Evolutionary conservation across 2,329 filamentous ascomycete species (phyloP).

Genomic region (Cladosporium sp.): DNA sequence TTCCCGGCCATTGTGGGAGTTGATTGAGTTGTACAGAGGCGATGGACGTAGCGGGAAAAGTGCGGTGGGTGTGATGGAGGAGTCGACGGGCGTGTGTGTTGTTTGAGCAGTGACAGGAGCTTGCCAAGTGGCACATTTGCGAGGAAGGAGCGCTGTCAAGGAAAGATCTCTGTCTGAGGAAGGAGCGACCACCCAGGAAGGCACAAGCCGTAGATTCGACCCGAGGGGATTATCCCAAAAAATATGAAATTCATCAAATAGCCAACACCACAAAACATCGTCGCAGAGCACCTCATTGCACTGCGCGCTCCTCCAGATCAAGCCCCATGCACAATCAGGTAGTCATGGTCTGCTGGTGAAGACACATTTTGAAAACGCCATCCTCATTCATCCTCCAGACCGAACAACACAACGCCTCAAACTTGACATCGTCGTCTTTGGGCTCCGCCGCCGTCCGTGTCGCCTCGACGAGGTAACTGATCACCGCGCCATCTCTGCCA

Average conservation of each 20-base stretch:
- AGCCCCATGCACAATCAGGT: background rate
- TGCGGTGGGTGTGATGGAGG: background rate
- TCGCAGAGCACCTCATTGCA: background rate
- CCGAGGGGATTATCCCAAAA: too few relatives aligned
- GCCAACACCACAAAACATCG: background rate
- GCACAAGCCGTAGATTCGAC: too few relatives aligned
- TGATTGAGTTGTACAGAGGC: background rate
- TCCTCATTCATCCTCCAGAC: slow-evolving; percentile 25
- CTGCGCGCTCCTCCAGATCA: background rate
- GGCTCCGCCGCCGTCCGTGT: slow-evolving; percentile 18
- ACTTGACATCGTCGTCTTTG: slow-evolving; percentile 22
- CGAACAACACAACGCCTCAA: slow-evolving; percentile 28
- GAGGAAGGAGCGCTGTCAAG: background rate
- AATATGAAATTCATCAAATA: background rate
- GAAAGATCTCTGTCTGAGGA: background rate
- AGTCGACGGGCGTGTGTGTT: background rate
- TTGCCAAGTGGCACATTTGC: background rate
- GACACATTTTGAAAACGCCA: slow-evolving; percentile 25
- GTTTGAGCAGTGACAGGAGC: background rate
- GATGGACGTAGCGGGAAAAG: background rate
- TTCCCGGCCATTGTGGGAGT: background rate
- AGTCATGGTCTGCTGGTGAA: slow-evolving; percentile 29
- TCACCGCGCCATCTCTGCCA: slow-evolving; percentile 24
- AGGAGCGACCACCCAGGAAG: background rate
- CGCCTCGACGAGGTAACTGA: slow-evolving; percentile 25